Conservation (phyloP, 2,329 filamentous ascomycete genomes). For the Penicillium freii region DNA sequence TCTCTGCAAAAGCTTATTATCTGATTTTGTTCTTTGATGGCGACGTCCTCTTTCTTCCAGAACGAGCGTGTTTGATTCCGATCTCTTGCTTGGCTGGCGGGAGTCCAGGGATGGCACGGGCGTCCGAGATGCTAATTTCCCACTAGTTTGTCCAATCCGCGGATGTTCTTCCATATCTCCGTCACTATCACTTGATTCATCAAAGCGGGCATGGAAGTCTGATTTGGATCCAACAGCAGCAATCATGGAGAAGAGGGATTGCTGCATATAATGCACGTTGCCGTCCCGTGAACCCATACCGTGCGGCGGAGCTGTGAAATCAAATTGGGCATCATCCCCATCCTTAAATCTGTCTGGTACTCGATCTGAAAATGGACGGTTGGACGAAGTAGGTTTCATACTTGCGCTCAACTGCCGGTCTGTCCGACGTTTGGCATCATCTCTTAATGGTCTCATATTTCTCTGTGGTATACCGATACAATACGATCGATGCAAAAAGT, state of each 20-base stretch:
- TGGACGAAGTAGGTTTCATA: constrained; percentile 44
- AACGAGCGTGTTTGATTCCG: constrained; percentile 6
- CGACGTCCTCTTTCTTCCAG: constrained; percentile 42
- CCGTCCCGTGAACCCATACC: constrained; percentile 38
- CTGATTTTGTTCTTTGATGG: constrained; percentile 62
- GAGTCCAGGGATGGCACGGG: constrained; percentile 4
- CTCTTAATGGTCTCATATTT: constrained; percentile 38
- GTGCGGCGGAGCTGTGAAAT: constrained; percentile 57
- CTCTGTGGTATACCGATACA: constrained; percentile 6
- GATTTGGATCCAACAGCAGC: constrained; percentile 80
- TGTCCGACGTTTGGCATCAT: constrained; percentile 44
- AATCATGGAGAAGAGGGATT: constrained; percentile 91
- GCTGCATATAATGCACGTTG: constrained; percentile 71
- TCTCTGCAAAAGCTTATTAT: constrained; percentile 59
- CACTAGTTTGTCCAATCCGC: constrained; percentile 11
- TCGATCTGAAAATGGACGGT: constrained; percentile 49
- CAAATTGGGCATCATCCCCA: constrained; percentile 60
- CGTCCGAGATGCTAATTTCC: neutral
- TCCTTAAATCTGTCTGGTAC: constrained; percentile 59
- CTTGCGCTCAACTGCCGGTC: constrained; percentile 43
- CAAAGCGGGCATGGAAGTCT: constrained; percentile 78
- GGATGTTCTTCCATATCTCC: constrained; percentile 44
- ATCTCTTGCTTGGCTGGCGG: constrained; percentile 1
- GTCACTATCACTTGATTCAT: constrained; percentile 80
- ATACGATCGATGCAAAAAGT: neutral